Percentiles rank a stretch among this genome's conserved stretches.
Conservation (phyloP, 495 filamentous ascomycete species). For the Terfezia boudieri region DNA sequence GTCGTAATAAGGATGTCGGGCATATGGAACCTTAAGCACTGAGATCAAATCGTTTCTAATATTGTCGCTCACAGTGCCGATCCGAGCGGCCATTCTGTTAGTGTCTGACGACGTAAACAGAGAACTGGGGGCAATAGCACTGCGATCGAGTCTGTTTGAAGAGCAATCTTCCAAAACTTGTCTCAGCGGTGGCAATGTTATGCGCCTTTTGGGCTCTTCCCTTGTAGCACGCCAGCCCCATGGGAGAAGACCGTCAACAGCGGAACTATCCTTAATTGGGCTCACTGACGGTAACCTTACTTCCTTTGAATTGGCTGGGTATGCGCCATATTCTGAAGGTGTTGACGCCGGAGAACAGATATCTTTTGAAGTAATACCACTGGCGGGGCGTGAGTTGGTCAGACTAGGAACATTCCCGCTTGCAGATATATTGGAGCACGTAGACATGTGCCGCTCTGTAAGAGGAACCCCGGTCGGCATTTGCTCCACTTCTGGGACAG, state of each 20-base stretch:
- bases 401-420: background rate
- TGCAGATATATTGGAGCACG: background rate
- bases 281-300: slow-evolving; percentile 15
- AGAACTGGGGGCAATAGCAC: slow-evolving; percentile 2
- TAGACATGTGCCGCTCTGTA: background rate
- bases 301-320: slow-evolving; percentile 4
- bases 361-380: slow-evolving; percentile 2
- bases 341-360: slow-evolving; percentile 7
- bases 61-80: slow-evolving; percentile 7
- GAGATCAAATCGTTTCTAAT: slow-evolving; percentile 16
- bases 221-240: slow-evolving; percentile 15
- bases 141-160: slow-evolving; percentile 7
- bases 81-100: slow-evolving; percentile 1
- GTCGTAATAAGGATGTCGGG: slow-evolving; percentile 13
- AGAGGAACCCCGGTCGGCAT: background rate
- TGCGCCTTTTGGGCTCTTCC: slow-evolving; percentile 12
- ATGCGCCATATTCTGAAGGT: slow-evolving; percentile 6
- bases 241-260: slow-evolving; percentile 15
- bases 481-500: background rate
- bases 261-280: slow-evolving; percentile 13
- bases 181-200: slow-evolving; percentile 16
- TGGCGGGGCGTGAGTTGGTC: background rate
- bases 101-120: background rate
- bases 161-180: slow-evolving; percentile 9
- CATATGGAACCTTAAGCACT: slow-evolving; percentile 13